These are phyloP conservation scores for Venturiaceae sp. DNA, from an alignment of 2,329 filamentous ascomycete genomes.

Conservation along the genomic window DNA sequence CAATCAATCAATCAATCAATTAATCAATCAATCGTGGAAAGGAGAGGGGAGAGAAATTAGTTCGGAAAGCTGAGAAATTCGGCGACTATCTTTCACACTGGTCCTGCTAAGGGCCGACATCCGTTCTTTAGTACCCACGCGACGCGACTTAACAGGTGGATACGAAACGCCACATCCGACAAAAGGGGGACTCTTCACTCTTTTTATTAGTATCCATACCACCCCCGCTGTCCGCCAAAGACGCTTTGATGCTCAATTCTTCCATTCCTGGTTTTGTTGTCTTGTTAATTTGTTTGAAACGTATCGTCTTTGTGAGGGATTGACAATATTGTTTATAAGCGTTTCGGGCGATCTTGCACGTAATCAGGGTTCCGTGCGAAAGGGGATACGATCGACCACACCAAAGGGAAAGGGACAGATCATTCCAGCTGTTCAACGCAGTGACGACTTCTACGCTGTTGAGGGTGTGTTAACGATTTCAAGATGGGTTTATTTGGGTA, in stretches of 20 bases:
- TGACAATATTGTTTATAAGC: background rate
- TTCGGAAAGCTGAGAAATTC: background rate
- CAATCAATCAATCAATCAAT: background rate
- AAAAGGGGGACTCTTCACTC: background rate
- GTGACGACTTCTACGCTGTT: background rate
- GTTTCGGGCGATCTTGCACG: background rate
- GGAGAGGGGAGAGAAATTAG: background rate
- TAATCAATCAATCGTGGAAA: background rate
- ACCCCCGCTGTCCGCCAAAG: background rate
- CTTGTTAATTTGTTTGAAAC: background rate
- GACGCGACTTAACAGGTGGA: background rate
- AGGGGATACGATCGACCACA: background rate
- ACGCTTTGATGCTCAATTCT: background rate
- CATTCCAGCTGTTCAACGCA: background rate
- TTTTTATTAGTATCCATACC: too few relatives aligned
- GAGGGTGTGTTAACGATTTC: background rate
- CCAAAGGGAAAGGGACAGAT: background rate
- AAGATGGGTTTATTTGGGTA: slow-evolving; percentile 9
- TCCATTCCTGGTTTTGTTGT: background rate
- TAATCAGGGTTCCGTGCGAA: background rate
- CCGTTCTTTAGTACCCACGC: background rate
- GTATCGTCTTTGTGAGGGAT: background rate
- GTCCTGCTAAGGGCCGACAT: background rate
- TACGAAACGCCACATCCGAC: background rate
- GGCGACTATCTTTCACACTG: background rate